Conservation (phyloP, 2,329 filamentous ascomycete species). For the Corinectria fuckeliana region DNA sequence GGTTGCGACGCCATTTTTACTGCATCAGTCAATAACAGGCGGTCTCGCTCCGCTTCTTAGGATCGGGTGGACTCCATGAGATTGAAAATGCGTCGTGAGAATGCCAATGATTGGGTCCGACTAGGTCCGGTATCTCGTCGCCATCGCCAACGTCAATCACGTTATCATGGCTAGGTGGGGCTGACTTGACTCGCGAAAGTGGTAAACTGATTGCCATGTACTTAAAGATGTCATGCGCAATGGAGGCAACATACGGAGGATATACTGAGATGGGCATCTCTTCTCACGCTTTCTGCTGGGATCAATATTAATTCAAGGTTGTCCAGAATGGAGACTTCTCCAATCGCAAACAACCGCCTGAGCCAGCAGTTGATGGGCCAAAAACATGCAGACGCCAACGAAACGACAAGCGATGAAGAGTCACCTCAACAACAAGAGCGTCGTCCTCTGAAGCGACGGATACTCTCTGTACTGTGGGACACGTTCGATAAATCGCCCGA, state of each 20-base stretch:
- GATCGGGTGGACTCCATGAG: background rate
- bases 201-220: background rate
- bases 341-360: background rate
- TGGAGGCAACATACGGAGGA: background rate
- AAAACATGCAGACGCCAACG: background rate
- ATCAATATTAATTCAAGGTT: background rate
- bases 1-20: constrained; percentile 4
- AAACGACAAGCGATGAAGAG: background rate
- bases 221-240: background rate
- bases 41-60: background rate
- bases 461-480: constrained; percentile 41
- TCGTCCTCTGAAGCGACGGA: constrained; percentile 20
- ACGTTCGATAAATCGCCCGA: constrained; percentile 42
- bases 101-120: constrained; percentile 2
- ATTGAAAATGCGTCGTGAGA: background rate
- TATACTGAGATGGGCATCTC: background rate
- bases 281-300: background rate
- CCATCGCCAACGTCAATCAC: constrained; percentile 9
- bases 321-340: constrained; percentile 7
- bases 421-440: background rate
- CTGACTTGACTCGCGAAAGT: background rate
- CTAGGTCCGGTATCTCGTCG: background rate
- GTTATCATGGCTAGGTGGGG: background rate
- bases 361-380: background rate
- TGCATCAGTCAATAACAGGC: background rate